A percentile compares a stretch with the other conserved stretches of the same genome.
Conservation (phyloP, 306 rosid species). For the Rosa rugosa region DNA sequence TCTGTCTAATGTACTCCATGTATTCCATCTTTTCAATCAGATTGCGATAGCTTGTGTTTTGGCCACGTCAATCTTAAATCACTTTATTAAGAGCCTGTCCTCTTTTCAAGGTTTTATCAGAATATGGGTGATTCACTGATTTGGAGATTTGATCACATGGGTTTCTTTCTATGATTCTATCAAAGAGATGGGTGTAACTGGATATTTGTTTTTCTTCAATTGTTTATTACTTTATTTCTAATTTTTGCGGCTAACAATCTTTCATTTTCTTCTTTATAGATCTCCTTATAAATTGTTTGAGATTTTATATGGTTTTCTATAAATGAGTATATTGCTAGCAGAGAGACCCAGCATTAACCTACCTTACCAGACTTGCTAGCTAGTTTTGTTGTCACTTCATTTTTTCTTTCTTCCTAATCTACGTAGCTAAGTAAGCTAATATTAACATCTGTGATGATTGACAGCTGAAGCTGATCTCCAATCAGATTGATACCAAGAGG, state of each 20-base stretch:
- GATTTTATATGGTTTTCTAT: not conserved
- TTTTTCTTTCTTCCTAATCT: not conserved
- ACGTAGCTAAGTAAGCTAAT: not conserved
- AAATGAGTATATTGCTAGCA: not conserved
- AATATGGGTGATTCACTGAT: not conserved
- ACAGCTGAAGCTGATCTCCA: conserved; percentile 51
- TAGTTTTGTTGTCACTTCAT: not conserved
- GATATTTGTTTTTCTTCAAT: not conserved
- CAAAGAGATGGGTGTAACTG: not conserved
- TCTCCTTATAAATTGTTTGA: not conserved
- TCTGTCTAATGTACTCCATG: not conserved
- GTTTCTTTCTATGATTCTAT: not conserved
- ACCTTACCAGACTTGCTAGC: not conserved
- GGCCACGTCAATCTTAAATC: not conserved
- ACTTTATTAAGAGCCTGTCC: not conserved
- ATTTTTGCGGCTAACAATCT: not conserved
- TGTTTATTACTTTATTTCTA: not conserved
- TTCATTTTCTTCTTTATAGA: not conserved
- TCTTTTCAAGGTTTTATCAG: not conserved
- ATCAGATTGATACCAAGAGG: conserved; percentile 51
- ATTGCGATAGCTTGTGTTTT: not conserved
- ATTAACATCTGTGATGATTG: conserved; percentile 1
- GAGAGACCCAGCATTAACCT: not conserved
- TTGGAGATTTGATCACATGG: not conserved
- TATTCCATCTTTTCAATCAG: not conserved